These are phyloP conservation scores for Colletotrichum sp. DNA, from an alignment of 2,329 filamentous ascomycete species.

Conservation along the genomic window DNA sequence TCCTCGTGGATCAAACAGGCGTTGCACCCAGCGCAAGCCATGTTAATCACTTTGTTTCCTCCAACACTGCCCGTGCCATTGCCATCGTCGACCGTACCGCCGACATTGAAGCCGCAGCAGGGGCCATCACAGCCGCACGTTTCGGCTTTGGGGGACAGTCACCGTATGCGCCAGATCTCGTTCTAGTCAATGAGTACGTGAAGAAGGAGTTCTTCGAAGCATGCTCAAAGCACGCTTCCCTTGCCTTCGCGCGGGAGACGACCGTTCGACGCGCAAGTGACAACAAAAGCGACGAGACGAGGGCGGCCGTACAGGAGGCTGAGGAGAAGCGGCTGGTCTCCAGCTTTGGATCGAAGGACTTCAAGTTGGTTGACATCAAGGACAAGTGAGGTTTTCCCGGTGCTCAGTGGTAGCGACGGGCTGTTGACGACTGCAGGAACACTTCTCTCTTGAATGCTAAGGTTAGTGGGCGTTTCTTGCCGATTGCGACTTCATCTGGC, in stretches of 20 bases:
- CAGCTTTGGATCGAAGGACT: slow-evolving; percentile 16
- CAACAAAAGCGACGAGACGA: slow-evolving; percentile 23
- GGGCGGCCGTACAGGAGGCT: slow-evolving; percentile 26
- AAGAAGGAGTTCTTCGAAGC: slow-evolving; percentile 57
- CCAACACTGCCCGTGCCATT: slow-evolving; percentile 37
- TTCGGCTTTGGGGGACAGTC: slow-evolving; percentile 61
- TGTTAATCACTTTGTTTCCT: slow-evolving; percentile 21
- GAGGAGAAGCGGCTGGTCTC: slow-evolving; percentile 26
- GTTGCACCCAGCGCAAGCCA: not conserved
- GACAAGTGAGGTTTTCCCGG: slow-evolving; percentile 20
- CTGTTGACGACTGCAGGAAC: not conserved
- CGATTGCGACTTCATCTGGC: slow-evolving; percentile 24
- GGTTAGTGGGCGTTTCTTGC: slow-evolving; percentile 27
- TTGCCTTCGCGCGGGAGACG: slow-evolving; percentile 38
- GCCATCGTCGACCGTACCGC: slow-evolving; percentile 67
- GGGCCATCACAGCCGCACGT: slow-evolving; percentile 55
- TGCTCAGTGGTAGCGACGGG: slow-evolving; percentile 25
- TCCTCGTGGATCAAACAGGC: slow-evolving; percentile 11
- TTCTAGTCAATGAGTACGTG: slow-evolving; percentile 68
- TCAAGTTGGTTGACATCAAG: slow-evolving; percentile 15
- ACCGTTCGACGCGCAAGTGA: slow-evolving; percentile 18
- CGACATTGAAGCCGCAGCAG: slow-evolving; percentile 57
- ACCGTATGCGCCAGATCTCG: slow-evolving; percentile 65
- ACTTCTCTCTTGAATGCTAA: slow-evolving; percentile 11
- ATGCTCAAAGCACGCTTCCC: slow-evolving; percentile 9